Evolutionary conservation across 192 early-diverging fungal species (phyloP), one percentile per base, ranked within the genome.

Genomic region (Linnemannia elongata): DNA sequence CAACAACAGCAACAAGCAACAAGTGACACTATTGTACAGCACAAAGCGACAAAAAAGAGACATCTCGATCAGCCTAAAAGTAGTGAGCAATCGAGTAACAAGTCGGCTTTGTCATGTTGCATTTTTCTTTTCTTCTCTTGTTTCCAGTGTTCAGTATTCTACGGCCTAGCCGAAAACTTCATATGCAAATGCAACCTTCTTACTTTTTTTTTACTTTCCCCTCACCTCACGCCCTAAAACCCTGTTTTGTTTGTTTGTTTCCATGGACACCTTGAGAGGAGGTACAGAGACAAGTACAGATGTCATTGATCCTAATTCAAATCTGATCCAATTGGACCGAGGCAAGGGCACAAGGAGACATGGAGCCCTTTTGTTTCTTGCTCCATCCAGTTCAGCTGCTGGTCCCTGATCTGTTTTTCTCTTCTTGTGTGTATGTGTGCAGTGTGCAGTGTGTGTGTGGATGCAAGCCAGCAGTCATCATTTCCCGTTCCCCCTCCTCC

Each of bases 151-250:
- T n/a, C n/a, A n/a, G n/a, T 52, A 18, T 38, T 38, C 70, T n/a
- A 38, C 70, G 70, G 70, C 35, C 27, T 41, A 42, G 70, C 70
- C 60, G 60, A 66, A 63, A 66, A 66, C 60, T 66, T 66, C 60
- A 66, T 66, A 66, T 66, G 60, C 60, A 66, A 66, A 66, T 66
- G 30, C 30, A 66, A 66, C 60, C 60, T 66, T 72, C 18, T 72
- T 39, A 39, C 38, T 39, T 6, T 39, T 72, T 42, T 7, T 35
- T 72, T 27, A 17, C 69, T 15, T 27, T 75, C 74, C 33, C 3
- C 49, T 38, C n/a, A n/a, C 18, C 18, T 18, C 47, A 49, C 47
- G 47, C 47, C 47, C 47, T 49, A 52, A 52, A 52, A 52, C 49
- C 60, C 55, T 66, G 27, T 33, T 33, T 66, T 66, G 9, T 66